A percentile compares a stretch with the other conserved stretches of the same genome.
These are phyloP conservation scores for Trichoderma orchidacearum DNA, from an alignment of 495 filamentous ascomycete species.

Conservation along the genomic window DNA sequence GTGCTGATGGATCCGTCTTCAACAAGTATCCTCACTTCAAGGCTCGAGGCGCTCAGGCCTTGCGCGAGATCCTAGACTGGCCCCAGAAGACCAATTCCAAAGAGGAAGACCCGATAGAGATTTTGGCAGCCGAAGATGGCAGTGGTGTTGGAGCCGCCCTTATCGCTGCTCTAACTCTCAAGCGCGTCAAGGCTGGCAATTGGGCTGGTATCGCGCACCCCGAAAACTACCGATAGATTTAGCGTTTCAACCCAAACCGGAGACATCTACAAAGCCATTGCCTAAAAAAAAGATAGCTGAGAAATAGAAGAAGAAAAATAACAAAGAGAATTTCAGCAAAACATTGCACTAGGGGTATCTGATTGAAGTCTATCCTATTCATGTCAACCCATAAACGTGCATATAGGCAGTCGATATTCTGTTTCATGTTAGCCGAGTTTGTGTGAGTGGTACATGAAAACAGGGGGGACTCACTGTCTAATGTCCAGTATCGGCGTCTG, in stretches of 20 bases:
- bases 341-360: background rate
- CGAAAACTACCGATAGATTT: constrained; percentile 37
- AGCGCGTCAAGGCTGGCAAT: constrained; percentile 69
- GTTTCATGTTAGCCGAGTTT: constrained; percentile 8
- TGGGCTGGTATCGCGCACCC: constrained; percentile 64
- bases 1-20: constrained; percentile 91
- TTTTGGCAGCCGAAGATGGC: constrained; percentile 84
- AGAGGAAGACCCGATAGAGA: constrained; percentile 72
- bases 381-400: constrained; percentile 44
- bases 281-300: background rate
- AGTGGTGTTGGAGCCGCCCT: constrained; percentile 91
- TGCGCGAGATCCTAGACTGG: constrained; percentile 93
- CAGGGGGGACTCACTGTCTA: constrained; percentile 40
- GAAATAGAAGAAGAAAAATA: background rate
- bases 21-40: constrained; percentile 99
- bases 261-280: background rate
- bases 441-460: background rate
- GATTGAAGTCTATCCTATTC: background rate
- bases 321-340: background rate
- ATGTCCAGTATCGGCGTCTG: constrained; percentile 72
- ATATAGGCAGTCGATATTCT: constrained; percentile 38
- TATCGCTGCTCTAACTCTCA: constrained; percentile 85
- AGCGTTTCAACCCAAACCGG: too few species aligned
- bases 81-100: constrained; percentile 40
- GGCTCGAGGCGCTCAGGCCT: constrained; percentile 70